Percentiles rank a stretch among this genome's conserved stretches.
Conservation (phyloP, 768 basidiomycete species). For the Epithele typhae region DNA sequence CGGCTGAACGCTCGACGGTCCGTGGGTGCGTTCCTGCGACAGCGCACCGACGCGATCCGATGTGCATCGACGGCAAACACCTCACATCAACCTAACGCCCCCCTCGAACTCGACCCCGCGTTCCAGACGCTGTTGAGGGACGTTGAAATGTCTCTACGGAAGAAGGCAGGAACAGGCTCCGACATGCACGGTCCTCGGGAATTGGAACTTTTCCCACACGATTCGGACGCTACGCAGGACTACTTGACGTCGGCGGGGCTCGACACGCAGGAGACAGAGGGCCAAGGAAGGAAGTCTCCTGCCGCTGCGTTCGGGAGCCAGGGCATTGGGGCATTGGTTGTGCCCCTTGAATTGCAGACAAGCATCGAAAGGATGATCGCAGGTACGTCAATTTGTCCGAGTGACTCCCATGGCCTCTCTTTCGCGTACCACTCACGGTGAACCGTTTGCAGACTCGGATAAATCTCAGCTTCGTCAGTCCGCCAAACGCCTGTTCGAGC, state of each 20-base stretch:
- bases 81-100: constrained; percentile 49
- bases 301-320: constrained; percentile 80
- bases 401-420: no score
- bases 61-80: constrained; percentile 30
- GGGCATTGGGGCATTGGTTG: constrained; percentile 61
- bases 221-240: constrained; percentile 16
- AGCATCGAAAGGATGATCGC: constrained; percentile 65
- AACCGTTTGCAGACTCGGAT: constrained; percentile 61
- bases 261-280: constrained; percentile 27
- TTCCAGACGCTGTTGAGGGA: constrained; percentile 59
- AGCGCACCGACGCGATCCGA: constrained; percentile 6
- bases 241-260: constrained; percentile 29
- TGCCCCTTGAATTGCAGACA: constrained; percentile 69
- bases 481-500: constrained; percentile 64
- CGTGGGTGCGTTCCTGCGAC: constrained; percentile 6
- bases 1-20: constrained; percentile 12
- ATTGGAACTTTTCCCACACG: constrained; percentile 47
- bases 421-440: no score
- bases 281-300: constrained; percentile 61
- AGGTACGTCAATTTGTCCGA: no score
- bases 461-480: constrained; percentile 64
- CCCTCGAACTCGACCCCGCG: constrained; percentile 62
- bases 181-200: constrained; percentile 36
- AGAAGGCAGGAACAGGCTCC: not conserved
- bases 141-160: constrained; percentile 57